Percentiles rank a stretch among this genome's conserved stretches.
These are phyloP conservation scores for Candolleomyces aberdarensis DNA, from an alignment of 768 basidiomycete species.

Conservation along the genomic window DNA sequence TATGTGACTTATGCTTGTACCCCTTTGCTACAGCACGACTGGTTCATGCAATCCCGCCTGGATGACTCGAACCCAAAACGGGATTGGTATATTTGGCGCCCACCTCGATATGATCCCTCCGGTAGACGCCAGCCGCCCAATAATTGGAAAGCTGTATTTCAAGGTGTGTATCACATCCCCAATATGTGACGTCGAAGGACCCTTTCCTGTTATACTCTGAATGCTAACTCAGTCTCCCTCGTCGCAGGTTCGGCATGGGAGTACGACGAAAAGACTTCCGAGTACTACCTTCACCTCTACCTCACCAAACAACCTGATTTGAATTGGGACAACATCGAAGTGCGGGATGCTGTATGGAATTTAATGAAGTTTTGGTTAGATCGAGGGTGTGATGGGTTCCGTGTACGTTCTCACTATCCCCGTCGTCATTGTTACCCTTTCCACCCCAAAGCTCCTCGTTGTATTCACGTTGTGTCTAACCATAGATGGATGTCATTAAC, in stretches of 20 bases:
- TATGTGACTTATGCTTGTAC: background rate
- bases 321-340: constrained; percentile 71
- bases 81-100: constrained; percentile 77
- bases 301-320: constrained; percentile 68
- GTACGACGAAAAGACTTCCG: constrained; percentile 57
- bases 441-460: no score
- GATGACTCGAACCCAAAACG: constrained; percentile 55
- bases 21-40: constrained; percentile 50
- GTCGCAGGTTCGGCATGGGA: constrained; percentile 65
- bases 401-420: constrained; percentile 36
- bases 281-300: constrained; percentile 75
- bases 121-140: constrained; percentile 63
- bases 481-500: constrained; percentile 70
- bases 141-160: constrained; percentile 69
- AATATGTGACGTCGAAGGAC: background rate
- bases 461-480: background rate
- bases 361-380: constrained; percentile 75
- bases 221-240: background rate
- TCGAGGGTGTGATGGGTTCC: constrained; percentile 72
- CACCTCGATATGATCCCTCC: constrained; percentile 47
- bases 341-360: constrained; percentile 57
- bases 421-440: background rate
- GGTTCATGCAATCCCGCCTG: constrained; percentile 61
- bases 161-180: constrained; percentile 37
- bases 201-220: background rate